A percentile compares a stretch with the other conserved stretches of the same genome.
phyloP scores from a whole-genome alignment of 2,329 filamentous ascomycete genomes.

The Aspergillus ochraceoroseus region DNA sequence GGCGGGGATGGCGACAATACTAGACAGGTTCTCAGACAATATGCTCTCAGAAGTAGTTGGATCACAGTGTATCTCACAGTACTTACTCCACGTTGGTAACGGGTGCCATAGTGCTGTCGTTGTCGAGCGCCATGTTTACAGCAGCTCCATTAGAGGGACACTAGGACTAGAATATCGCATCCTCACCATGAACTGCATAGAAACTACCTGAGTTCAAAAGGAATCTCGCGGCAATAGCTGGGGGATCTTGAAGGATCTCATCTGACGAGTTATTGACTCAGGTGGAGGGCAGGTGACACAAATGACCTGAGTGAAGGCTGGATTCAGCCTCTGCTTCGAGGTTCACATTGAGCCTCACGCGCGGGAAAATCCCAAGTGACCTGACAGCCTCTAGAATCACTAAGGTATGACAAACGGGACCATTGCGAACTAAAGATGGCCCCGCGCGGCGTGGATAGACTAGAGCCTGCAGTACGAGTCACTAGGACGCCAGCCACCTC shows the following conservation, averaged over 20 bases:
- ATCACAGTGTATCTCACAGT: too few species aligned
- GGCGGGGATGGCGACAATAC: conserved; percentile 36
- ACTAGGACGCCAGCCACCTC: too few species aligned
- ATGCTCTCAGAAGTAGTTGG: not conserved
- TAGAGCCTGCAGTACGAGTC: too few species aligned
- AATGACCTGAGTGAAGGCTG: conserved; percentile 3
- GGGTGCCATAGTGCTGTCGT: conserved; percentile 1
- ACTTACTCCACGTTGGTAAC: conserved; percentile 27
- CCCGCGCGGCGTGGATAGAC: conserved; percentile 1
- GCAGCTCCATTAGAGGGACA: conserved; percentile 5
- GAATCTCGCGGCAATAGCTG: not conserved
- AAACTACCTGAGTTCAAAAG: conserved; percentile 1
- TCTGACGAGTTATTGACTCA: conserved; percentile 16
- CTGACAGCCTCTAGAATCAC: conserved; percentile 4
- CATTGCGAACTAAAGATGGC: conserved; percentile 9
- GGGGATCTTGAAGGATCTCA: conserved; percentile 9
- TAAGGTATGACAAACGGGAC: conserved; percentile 6
- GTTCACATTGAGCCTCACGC: conserved; percentile 12
- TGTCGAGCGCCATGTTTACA: conserved; percentile 8
- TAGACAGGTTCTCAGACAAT: conserved; percentile 11
- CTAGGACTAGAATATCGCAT: not conserved
- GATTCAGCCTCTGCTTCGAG: conserved; percentile 6
- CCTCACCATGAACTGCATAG: too few species aligned
- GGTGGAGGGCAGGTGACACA: conserved; percentile 15
- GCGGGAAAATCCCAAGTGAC: conserved; percentile 1